These are phyloP conservation scores for Hypsizygus marmoreus DNA, from an alignment of 768 basidiomycete species.

Conservation along the genomic window DNA sequence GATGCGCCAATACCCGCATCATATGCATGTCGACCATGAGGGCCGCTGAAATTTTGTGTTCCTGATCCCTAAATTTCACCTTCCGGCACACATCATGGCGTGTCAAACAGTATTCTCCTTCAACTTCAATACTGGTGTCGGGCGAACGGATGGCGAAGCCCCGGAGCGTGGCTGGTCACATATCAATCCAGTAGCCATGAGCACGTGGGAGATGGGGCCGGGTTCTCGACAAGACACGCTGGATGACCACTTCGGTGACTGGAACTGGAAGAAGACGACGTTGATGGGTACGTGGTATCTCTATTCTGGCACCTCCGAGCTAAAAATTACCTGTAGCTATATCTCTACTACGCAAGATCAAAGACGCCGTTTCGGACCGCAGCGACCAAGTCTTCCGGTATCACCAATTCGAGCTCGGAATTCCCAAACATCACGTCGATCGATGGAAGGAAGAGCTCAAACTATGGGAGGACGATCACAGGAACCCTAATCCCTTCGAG, in stretches of 20 bases:
- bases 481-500: slow-evolving; percentile 9
- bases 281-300: slow-evolving; percentile 16
- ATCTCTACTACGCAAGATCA: slow-evolving; percentile 12
- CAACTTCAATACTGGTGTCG: slow-evolving; percentile 24
- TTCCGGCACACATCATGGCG: slow-evolving; percentile 21
- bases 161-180: slow-evolving; percentile 26
- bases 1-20: slow-evolving; percentile 9
- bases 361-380: slow-evolving; percentile 6
- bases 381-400: slow-evolving; percentile 12
- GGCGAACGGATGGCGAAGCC: slow-evolving; percentile 20
- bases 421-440: neutral
- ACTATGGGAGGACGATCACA: slow-evolving; percentile 7
- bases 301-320: neutral
- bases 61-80: slow-evolving; percentile 33
- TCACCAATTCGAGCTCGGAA: slow-evolving; percentile 8
- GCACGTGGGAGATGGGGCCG: slow-evolving; percentile 28
- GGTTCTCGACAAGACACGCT: slow-evolving; percentile 25
- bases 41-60: too few relatives aligned
- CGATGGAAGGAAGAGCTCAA: slow-evolving; percentile 6
- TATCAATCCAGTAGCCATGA: slow-evolving; percentile 18
- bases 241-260: slow-evolving; percentile 22
- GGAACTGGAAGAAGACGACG: slow-evolving; percentile 28
- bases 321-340: slow-evolving; percentile 4
- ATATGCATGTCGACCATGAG: neutral
- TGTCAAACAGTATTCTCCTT: slow-evolving; percentile 26